phyloP scores from a whole-genome alignment of 768 basidiomycete genomes.

The Auricularia sp. region DNA sequence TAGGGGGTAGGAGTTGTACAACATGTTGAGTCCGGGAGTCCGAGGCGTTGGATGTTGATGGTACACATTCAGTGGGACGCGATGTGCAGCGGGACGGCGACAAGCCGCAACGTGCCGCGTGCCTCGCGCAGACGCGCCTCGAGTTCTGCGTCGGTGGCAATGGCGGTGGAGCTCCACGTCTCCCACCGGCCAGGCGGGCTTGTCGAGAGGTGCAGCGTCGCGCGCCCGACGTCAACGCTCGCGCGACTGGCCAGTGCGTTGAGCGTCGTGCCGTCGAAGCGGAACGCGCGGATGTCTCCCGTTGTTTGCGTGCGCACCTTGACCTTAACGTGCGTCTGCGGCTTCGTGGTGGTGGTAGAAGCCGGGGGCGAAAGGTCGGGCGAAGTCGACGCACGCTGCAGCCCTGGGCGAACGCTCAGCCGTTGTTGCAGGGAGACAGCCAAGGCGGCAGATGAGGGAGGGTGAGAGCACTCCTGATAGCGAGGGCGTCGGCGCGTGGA shows the following conservation, averaged over 20 bases:
- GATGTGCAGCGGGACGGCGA: not conserved
- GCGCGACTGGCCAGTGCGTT: not conserved
- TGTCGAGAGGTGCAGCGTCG: not conserved
- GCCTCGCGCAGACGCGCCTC: not conserved
- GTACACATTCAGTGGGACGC: no score
- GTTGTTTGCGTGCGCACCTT: not conserved
- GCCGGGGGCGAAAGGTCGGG: not conserved
- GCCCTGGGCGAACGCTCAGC: no score
- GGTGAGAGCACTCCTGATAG: no score
- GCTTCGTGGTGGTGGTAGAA: not conserved
- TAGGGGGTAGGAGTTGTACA: no score
- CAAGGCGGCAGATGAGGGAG: no score
- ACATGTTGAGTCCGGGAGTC: no score
- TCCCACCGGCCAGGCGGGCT: not conserved
- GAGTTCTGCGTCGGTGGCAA: not conserved
- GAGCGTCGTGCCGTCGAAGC: not conserved
- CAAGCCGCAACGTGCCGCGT: not conserved
- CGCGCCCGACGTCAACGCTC: not conserved
- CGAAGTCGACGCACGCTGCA: not conserved
- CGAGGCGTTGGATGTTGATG: no score
- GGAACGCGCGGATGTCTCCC: not conserved
- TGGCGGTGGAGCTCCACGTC: not conserved
- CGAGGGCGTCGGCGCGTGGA: no score
- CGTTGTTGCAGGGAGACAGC: no score
- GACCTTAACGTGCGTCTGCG: not conserved